A percentile compares a stretch with the other conserved stretches of the same genome.
Evolutionary conservation across 345 rosid genomes (phyloP).

Genomic region (Populus simonii): DNA sequence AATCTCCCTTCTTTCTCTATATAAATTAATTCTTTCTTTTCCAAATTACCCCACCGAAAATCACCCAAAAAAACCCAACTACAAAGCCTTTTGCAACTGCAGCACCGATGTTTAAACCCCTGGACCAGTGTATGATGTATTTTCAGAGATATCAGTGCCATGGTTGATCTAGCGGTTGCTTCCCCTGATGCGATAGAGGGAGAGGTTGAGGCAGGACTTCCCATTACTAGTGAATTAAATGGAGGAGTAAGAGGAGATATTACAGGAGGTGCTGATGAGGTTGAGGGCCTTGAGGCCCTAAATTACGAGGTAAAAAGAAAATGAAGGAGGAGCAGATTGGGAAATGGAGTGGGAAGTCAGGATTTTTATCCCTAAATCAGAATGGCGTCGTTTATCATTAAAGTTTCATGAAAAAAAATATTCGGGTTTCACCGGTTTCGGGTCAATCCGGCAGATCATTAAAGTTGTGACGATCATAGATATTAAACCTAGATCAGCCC

Average conservation of each 20-base stretch:
- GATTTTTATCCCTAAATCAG: too few species aligned
- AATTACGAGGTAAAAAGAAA: slow-evolving; percentile 3
- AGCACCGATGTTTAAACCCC: slow-evolving; percentile 53
- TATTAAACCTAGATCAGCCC: too few species aligned
- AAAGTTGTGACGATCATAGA: rapidly evolving
- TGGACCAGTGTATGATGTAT: slow-evolving; percentile 35
- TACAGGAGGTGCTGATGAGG: slow-evolving; percentile 32
- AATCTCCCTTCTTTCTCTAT: too few species aligned
- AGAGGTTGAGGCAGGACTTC: slow-evolving; percentile 40
- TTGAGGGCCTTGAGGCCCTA: too few species aligned
- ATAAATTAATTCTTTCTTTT: too few species aligned
- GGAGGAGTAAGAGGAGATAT: slow-evolving; percentile 54
- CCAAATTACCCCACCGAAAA: too few species aligned
- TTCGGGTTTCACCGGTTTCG: too few species aligned
- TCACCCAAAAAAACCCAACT: slow-evolving; percentile 38
- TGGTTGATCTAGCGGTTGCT: slow-evolving; percentile 67
- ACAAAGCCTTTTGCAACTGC: slow-evolving; percentile 57
- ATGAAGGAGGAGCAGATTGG: slow-evolving; percentile 29
- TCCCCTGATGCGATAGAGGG: slow-evolving; percentile 68
- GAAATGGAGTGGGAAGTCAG: too few species aligned
- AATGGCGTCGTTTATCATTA: too few species aligned
- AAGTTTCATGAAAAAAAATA: too few species aligned
- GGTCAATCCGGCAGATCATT: too few species aligned
- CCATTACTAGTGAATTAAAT: slow-evolving; percentile 30
- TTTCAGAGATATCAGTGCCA: slow-evolving; percentile 29